Percentiles rank a stretch among this genome's conserved stretches.
phyloP scores from a whole-genome alignment of 208 protist genomes.

The Plasmodiophora brassicae region DNA sequence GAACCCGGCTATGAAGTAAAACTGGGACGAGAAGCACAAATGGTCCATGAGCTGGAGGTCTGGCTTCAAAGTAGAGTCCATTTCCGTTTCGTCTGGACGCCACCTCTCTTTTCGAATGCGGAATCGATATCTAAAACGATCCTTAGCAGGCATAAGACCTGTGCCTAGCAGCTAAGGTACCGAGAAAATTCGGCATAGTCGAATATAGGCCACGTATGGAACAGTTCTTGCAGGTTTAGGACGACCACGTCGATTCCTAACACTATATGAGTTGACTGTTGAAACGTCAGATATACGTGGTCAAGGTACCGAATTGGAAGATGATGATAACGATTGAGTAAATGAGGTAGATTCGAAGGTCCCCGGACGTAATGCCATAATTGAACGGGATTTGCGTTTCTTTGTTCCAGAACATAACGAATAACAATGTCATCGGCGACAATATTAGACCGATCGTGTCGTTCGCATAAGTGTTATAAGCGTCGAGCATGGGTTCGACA shows the following conservation, averaged over 20 bases:
- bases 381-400: constrained; percentile 28
- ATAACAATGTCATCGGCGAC: constrained; percentile 6
- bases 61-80: not conserved
- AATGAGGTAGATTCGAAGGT: not conserved
- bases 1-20: constrained; percentile 31
- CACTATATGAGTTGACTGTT: not conserved
- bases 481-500: constrained; percentile 31
- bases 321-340: not conserved
- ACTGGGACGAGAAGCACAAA: constrained; percentile 34
- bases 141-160: not conserved
- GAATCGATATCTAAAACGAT: constrained; percentile 13
- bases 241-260: constrained; percentile 21
- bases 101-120: constrained; percentile 8
- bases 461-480: not conserved
- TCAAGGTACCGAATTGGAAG: not conserved
- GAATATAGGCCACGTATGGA: constrained; percentile 30
- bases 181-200: constrained; percentile 25
- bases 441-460: not conserved
- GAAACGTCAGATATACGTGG: not conserved
- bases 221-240: constrained; percentile 4
- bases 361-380: not conserved
- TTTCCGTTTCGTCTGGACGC: not conserved
- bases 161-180: not conserved
- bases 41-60: not conserved
- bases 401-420: constrained; percentile 6